Base-by-base conservation (phyloP, 495 filamentous ascomycete genomes). In the Penicillium cataractarum region DNA sequence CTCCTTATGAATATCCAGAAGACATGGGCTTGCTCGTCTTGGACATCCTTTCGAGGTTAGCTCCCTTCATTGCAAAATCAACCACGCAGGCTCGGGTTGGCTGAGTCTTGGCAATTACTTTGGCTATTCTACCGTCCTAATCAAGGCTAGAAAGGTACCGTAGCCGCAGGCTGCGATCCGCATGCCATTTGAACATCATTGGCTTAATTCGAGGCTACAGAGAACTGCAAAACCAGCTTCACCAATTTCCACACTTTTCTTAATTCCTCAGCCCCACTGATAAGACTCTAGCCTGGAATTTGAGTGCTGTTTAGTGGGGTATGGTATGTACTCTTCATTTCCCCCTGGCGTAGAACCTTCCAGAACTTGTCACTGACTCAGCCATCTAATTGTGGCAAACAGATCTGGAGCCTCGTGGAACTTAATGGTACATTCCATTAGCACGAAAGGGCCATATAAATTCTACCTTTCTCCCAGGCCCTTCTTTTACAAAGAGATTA, bases 401-500 rank as follows among this genome's bases (percentile, higher is more conserved):
- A 15, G 39, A 44, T 44, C 39, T 44, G 7, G 39, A 44, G 10
- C 39, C 39, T 44, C 19, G 3, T 44, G 39, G 39, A 44, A 21
- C 3, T 44, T 44, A n/a, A 13, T 44, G 39, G 39, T 10, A 44
- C 4, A 44, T 44, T 48, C 44, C 19, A 48, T 4, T 48, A 13
- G 24, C 6, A 48, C 19, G 7, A 26, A 3, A 26, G n/a, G n/a
- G 44, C n/a, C n/a, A n/a, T 6, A 26, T 22, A 48, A 13, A 48
- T 2, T n/a, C n/a, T 22, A 12, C 0, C 13, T 48, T 24, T 22
- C 19, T 48, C 44, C 19, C 19, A 22, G 19, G 44, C 42, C 42
- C 42, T 46, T 48, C 44, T 48, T 48, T 48, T 48, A 24, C n/a
- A 24, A 48, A 48, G 44, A 48, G 12, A 48, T 24, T 22, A 48